Percentiles rank a stretch among this genome's conserved stretches.
Evolutionary conservation across 2,329 filamentous ascomycete species (phyloP).

Genomic region (Acrocalymma vagum): DNA sequence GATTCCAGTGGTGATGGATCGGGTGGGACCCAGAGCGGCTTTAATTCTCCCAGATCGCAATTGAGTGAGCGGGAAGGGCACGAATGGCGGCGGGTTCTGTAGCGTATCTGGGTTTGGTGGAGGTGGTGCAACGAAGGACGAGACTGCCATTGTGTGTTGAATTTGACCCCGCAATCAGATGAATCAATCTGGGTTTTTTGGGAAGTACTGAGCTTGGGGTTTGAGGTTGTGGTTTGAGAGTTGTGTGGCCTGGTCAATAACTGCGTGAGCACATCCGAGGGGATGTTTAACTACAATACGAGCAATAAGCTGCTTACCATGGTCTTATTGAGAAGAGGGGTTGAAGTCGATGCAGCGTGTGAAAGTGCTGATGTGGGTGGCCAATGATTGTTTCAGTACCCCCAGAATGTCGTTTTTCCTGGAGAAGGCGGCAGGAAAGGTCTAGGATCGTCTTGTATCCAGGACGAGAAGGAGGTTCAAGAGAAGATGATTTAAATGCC

Average conservation of each 20-base stretch:
- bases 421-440: too few relatives aligned
- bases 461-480: too few relatives aligned
- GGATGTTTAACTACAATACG: not conserved
- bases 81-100: slow-evolving; percentile 31
- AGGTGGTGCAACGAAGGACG: slow-evolving; percentile 28
- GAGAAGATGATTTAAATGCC: too few relatives aligned
- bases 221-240: too few relatives aligned
- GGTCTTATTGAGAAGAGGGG: not conserved
- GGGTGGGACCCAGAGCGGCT: slow-evolving; percentile 59
- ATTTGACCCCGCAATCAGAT: not conserved
- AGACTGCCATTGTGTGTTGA: slow-evolving; percentile 18
- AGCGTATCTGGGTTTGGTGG: slow-evolving; percentile 29
- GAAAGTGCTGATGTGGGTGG: too few relatives aligned
- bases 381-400: too few relatives aligned
- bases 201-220: too few relatives aligned
- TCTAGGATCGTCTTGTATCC: too few relatives aligned
- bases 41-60: slow-evolving; percentile 67
- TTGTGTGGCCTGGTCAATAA: too few relatives aligned
- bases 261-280: slow-evolving; percentile 16
- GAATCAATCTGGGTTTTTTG: too few relatives aligned
- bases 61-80: slow-evolving; percentile 61
- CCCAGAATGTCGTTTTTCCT: too few relatives aligned
- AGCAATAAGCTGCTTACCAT: slow-evolving; percentile 9
- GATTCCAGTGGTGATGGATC: slow-evolving; percentile 63
- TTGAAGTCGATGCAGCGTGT: too few relatives aligned